These are phyloP conservation scores for Ceratocystis ficicola DNA, from an alignment of 2,329 filamentous ascomycete genomes.

Conservation along the genomic window DNA sequence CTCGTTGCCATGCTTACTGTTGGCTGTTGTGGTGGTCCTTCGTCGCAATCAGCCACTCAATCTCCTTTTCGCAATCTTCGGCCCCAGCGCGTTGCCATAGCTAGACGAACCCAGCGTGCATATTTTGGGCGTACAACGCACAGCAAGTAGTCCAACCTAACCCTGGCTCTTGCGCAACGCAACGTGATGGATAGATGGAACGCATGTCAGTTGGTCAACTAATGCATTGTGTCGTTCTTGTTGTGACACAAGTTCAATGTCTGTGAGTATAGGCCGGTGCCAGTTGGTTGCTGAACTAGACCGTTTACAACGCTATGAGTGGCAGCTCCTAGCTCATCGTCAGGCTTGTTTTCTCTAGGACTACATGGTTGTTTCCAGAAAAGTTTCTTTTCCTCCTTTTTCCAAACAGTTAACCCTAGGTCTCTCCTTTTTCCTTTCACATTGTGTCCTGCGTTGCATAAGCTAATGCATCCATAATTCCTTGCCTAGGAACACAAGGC, in stretches of 20 bases:
- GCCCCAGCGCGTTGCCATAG: slow-evolving; percentile 14
- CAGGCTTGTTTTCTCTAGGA: too few species aligned
- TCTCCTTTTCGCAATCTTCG: background rate
- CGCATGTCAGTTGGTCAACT: background rate
- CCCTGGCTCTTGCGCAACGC: background rate
- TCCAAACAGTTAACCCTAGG: too few species aligned
- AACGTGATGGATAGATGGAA: background rate
- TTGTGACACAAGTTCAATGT: background rate
- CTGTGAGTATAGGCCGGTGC: background rate
- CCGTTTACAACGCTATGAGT: too few species aligned
- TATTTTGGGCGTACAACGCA: slow-evolving; percentile 5
- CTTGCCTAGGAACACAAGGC: too few species aligned
- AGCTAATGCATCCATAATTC: too few species aligned
- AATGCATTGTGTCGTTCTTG: background rate
- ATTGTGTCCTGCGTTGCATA: too few species aligned
- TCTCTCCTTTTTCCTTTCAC: too few species aligned
- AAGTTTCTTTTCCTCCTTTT: too few species aligned
- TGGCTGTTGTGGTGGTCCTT: background rate
- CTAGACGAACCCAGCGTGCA: slow-evolving; percentile 9
- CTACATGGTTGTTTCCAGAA: too few species aligned
- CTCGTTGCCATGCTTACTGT: background rate
- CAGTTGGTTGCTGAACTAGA: background rate
- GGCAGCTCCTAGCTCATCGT: too few species aligned
- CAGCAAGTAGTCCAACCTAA: slow-evolving; percentile 5
- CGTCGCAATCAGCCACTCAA: background rate